A percentile compares a stretch with the other conserved stretches of the same genome.
Conservation (phyloP, 352 stramenopile genomes). For the Pythium vanterpoolii region DNA sequence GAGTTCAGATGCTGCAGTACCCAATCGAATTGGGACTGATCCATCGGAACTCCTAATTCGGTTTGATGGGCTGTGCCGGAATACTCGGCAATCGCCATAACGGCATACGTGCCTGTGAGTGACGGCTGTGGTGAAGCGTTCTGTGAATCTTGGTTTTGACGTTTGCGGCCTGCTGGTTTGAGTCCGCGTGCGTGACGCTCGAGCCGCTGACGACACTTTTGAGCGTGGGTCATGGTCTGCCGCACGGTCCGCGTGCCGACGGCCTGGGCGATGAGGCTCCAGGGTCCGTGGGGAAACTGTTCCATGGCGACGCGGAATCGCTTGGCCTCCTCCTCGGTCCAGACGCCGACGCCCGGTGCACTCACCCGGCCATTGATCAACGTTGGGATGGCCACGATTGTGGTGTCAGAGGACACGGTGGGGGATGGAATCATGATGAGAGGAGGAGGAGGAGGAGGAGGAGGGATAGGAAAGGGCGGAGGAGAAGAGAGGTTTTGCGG, state of each 20-base stretch:
- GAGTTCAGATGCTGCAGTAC: neutral
- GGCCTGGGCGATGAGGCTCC: conserved; percentile 6
- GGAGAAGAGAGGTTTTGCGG: too few species aligned
- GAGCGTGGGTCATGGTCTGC: conserved; percentile 9
- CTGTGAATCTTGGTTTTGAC: neutral
- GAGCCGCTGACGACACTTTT: conserved; percentile 3
- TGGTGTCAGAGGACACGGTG: too few species aligned
- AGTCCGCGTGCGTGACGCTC: neutral
- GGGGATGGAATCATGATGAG: neutral
- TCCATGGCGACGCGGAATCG: conserved; percentile 15
- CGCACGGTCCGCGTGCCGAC: conserved; percentile 16
- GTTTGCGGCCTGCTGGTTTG: neutral
- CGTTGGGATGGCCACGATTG: too few species aligned
- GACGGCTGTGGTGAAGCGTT: neutral
- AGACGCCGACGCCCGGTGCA: neutral
- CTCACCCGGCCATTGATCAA: neutral
- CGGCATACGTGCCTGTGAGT: neutral
- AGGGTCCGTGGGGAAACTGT: conserved; percentile 16
- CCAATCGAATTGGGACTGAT: neutral
- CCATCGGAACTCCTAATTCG: neutral
- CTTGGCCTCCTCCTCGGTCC: conserved; percentile 6
- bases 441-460: neutral
- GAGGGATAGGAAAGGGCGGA: too few species aligned
- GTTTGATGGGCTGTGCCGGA: too few species aligned
- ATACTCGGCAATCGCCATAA: neutral